These are phyloP conservation scores for Prunella vulgaris DNA, from an alignment of 257 asterid genomes.

Conservation along the genomic window DNA sequence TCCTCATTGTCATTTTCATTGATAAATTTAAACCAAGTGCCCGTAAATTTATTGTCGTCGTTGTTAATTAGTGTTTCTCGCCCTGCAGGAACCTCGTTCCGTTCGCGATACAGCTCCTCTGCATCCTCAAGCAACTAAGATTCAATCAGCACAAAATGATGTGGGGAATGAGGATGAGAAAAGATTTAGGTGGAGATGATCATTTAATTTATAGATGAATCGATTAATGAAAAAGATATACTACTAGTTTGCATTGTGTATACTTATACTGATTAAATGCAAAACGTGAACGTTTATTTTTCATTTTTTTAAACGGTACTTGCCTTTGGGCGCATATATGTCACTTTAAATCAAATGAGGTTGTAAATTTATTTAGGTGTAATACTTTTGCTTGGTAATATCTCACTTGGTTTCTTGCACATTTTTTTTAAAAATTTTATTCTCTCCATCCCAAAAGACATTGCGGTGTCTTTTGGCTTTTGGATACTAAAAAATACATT, in stretches of 20 bases:
- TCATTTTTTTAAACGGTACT: neutral
- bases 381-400: neutral
- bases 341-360: constrained; percentile 7
- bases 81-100: constrained; percentile 65
- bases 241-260: constrained; percentile 32
- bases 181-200: constrained; percentile 36
- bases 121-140: constrained; percentile 33
- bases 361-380: constrained; percentile 28
- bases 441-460: too few relatives aligned
- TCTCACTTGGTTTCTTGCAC: neutral
- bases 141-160: constrained; percentile 32
- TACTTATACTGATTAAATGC: constrained; percentile 12
- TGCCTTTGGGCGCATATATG: neutral
- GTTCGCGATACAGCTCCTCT: constrained; percentile 45
- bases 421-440: too few relatives aligned
- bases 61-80: neutral
- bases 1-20: too few relatives aligned
- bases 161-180: constrained; percentile 39
- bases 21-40: too few relatives aligned
- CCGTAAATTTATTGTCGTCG: neutral
- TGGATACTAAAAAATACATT: too few relatives aligned
- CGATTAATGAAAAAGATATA: constrained; percentile 18
- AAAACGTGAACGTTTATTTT: constrained; percentile 3
- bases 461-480: too few relatives aligned
- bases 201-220: constrained; percentile 6